Percentiles rank a stretch among this genome's conserved stretches.
Evolutionary conservation across 306 rosid species (phyloP).

Genomic region (Citrullus colocynthis): DNA sequence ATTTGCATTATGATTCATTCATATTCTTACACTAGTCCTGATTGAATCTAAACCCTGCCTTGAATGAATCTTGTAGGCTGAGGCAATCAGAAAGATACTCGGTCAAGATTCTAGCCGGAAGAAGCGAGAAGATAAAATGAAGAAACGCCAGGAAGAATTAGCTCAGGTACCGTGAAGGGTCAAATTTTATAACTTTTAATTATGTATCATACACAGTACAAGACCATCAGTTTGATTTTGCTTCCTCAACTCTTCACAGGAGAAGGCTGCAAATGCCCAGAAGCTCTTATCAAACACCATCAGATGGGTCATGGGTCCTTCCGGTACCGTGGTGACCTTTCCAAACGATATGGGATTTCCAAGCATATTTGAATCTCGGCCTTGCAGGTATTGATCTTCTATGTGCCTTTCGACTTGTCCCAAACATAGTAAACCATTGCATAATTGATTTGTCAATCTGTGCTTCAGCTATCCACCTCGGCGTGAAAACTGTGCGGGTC

Average conservation of each 20-base stretch:
- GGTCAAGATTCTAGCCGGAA: conserved; percentile 96
- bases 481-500: conserved; percentile 74
- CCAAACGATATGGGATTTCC: conserved; percentile 85
- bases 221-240: not conserved
- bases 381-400: conserved; percentile 21
- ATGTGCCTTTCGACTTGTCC: not conserved
- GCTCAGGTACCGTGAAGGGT: conserved; percentile 51
- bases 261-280: conserved; percentile 67
- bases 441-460: not conserved
- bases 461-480: conserved; percentile 80
- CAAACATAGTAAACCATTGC: not conserved
- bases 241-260: conserved; percentile 29
- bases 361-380: conserved; percentile 35
- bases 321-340: conserved; percentile 59
- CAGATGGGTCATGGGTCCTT: conserved; percentile 58
- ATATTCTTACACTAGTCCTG: not conserved
- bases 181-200: not conserved
- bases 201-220: not conserved
- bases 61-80: conserved; percentile 44
- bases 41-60: not conserved
- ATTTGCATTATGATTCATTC: not conserved
- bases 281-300: conserved; percentile 51
- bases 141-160: conserved; percentile 84
- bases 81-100: conserved; percentile 87
- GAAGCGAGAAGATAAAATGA: conserved; percentile 76